phyloP scores from a whole-genome alignment of 306 rosid genomes.

The Inga oerstediana region DNA sequence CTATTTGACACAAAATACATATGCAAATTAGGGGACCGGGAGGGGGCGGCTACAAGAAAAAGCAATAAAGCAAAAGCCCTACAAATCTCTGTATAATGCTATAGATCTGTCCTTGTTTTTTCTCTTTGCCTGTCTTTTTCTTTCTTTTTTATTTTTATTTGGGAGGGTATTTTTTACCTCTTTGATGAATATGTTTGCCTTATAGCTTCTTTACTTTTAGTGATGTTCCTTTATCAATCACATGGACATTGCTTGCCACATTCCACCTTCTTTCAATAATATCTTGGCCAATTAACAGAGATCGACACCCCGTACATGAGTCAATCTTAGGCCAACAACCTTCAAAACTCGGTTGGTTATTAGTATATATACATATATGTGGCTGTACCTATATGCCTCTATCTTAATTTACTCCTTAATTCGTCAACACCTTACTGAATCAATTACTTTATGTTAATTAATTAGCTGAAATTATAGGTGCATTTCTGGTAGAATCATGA shows the following conservation, averaged over 20 bases:
- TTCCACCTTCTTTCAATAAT: slow-evolving; percentile 1
- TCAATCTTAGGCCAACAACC: slow-evolving; percentile 1
- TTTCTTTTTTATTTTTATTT: background rate
- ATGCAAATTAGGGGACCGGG: slow-evolving; percentile 15
- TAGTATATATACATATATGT: background rate
- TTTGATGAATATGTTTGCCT: background rate
- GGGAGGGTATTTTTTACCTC: background rate
- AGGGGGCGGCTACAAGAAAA: slow-evolving; percentile 1
- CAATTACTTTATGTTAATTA: background rate
- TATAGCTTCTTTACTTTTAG: slow-evolving; percentile 33
- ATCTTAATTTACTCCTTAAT: background rate
- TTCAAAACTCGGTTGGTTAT: background rate
- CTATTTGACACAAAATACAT: background rate
- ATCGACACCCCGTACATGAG: background rate
- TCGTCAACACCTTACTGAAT: background rate
- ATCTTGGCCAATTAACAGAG: background rate
- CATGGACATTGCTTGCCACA: slow-evolving; percentile 32
- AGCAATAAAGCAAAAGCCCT: slow-evolving; percentile 15
- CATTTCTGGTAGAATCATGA: background rate
- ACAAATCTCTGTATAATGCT: background rate
- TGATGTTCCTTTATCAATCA: slow-evolving; percentile 29
- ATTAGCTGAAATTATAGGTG: background rate
- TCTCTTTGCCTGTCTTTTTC: slow-evolving; percentile 4
- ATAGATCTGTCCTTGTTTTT: slow-evolving; percentile 12
- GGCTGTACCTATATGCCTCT: background rate